phyloP scores from a whole-genome alignment of 306 rosid genomes.

The Fagus crenata region DNA sequence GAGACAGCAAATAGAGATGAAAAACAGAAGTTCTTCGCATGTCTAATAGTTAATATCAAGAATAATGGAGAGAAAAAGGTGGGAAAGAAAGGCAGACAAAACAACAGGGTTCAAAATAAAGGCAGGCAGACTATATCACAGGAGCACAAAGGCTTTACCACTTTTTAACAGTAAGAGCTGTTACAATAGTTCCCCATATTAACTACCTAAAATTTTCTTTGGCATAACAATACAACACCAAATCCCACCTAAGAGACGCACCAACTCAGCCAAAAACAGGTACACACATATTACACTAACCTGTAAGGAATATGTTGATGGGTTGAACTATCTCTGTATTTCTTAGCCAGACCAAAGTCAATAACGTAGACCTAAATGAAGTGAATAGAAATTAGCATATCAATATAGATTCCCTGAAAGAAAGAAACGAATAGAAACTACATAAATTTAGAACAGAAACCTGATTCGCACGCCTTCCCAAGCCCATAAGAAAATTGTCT shows the following conservation, averaged over 20 bases:
- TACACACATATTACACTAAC: slow-evolving; percentile 44
- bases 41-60: too few relatives aligned
- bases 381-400: slow-evolving; percentile 26
- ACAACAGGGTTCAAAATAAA: not conserved
- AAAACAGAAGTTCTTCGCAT: not conserved
- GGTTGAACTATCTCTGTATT: slow-evolving; percentile 83
- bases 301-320: slow-evolving; percentile 98
- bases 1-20: not conserved
- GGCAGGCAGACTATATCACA: not conserved
- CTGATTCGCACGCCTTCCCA: slow-evolving; percentile 98
- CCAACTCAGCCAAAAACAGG: slow-evolving; percentile 3
- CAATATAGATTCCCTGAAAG: slow-evolving; percentile 1
- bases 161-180: too few relatives aligned
- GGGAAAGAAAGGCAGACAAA: too few relatives aligned
- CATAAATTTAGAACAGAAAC: slow-evolving; percentile 33
- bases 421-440: not conserved
- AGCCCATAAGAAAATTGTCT: slow-evolving; percentile 95
- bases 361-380: slow-evolving; percentile 61
- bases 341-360: slow-evolving; percentile 98
- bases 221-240: not conserved
- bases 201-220: not conserved
- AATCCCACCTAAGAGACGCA: slow-evolving; percentile 18
- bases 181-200: not conserved
- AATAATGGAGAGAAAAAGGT: too few relatives aligned
- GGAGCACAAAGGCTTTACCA: not conserved